These are phyloP conservation scores for Smallanthus sonchifolius DNA, from an alignment of 129 eudicot genomes.

Conservation along the genomic window DNA sequence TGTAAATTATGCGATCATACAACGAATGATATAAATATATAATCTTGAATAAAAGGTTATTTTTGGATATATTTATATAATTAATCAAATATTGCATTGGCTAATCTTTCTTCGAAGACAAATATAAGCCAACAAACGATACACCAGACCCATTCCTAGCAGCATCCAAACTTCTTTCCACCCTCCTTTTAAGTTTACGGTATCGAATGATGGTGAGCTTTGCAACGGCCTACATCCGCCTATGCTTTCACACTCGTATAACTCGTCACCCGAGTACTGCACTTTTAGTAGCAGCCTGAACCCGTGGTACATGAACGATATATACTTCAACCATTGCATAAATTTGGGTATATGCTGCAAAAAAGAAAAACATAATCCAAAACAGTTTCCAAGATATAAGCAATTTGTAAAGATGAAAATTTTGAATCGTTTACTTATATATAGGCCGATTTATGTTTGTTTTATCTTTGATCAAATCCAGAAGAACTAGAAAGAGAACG, in stretches of 20 bases:
- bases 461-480: too few relatives aligned
- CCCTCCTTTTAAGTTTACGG: constrained; percentile 75
- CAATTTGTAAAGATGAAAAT: neutral
- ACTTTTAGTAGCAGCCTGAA: constrained; percentile 86
- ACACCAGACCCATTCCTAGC: constrained; percentile 75
- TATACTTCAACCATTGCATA: constrained; percentile 81
- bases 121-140: constrained; percentile 64
- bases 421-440: neutral
- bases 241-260: constrained; percentile 66
- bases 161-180: constrained; percentile 84
- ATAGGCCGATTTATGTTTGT: too few relatives aligned
- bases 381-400: neutral
- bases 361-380: neutral
- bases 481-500: neutral
- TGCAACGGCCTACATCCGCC: constrained; percentile 78
- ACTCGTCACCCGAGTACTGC: constrained; percentile 76
- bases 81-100: constrained; percentile 41
- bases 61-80: neutral
- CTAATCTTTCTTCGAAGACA: constrained; percentile 66
- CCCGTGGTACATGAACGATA: constrained; percentile 88
- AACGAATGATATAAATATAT: constrained; percentile 17
- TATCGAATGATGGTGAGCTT: constrained; percentile 80
- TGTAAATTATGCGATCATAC: constrained; percentile 9
- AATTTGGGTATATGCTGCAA: constrained; percentile 85
- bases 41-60: constrained; percentile 1